Conservation (phyloP, 2,329 filamentous ascomycete genomes). For the Aureobasidium sp. region DNA sequence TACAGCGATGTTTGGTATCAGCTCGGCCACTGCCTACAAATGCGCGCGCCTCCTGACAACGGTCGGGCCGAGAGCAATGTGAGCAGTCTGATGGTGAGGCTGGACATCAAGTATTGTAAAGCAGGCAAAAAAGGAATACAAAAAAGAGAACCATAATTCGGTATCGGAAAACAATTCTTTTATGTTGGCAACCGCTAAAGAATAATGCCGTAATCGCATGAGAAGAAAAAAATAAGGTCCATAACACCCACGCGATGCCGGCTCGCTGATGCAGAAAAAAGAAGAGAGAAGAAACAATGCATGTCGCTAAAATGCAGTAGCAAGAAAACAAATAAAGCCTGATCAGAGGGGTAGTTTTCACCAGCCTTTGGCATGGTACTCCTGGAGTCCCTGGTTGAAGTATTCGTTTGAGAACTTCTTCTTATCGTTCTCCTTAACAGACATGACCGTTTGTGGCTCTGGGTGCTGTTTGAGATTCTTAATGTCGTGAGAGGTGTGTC, state of each 20-base stretch:
- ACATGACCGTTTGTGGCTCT: conserved; percentile 48
- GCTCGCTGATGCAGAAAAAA: conserved; percentile 13
- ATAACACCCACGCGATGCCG: conserved; percentile 5
- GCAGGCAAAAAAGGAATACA: conserved; percentile 1
- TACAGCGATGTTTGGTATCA: background rate
- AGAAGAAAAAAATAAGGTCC: background rate
- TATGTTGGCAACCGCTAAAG: conserved; percentile 4
- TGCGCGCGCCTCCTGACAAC: background rate
- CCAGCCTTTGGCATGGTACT: conserved; percentile 83
- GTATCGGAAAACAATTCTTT: conserved; percentile 14
- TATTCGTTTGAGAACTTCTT: conserved; percentile 75
- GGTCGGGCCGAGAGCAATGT: conserved; percentile 1
- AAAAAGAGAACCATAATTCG: background rate
- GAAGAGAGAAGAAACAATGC: background rate
- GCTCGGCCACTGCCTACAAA: background rate
- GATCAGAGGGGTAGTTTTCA: conserved; percentile 33
- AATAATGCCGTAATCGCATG: background rate
- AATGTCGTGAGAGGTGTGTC: conserved; percentile 85
- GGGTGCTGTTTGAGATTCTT: conserved; percentile 80
- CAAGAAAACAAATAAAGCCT: background rate
- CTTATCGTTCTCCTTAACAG: conserved; percentile 19
- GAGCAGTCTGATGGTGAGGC: background rate
- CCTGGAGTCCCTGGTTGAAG: conserved; percentile 72
- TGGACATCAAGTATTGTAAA: background rate
- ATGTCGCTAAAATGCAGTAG: conserved; percentile 15